Base-by-base conservation (phyloP, 129 eudicot species). In the Ambrosia trifida region DNA sequence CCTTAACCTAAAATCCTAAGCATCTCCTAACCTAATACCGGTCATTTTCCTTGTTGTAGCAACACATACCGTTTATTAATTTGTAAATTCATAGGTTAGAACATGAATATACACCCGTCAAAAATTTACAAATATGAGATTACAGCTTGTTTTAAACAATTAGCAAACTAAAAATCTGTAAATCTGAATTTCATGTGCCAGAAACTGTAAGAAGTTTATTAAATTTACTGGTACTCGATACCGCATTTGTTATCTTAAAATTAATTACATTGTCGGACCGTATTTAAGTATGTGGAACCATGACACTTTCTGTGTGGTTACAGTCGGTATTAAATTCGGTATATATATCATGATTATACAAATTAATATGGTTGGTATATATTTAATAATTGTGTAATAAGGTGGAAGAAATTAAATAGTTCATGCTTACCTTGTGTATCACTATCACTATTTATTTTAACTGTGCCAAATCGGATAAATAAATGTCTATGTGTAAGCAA, bases 311-410 rank as follows among this genome's bases (percentile, higher is more conserved):
- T 70, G 71, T 60, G 61, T 59, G 28, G 81, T 69, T 77, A 62
- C 76, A 62, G 71, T 77, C 76, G 66, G 49, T 77, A 77, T 77
- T 77, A 38, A 77, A 69, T 60, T 69, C 28, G 14, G 32, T 69
- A 63, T 77, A 69, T 69, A 63, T 77, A 69, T 77, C 65, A 69
- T 77, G 38, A 50, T 24, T 69, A 61, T 61, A 61, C 47, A 40
- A 77, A 49, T 77, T 59, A 77, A 69, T 77, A 77, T 16, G 81
- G 81, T 70, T 77, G 81, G 81, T 64, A 69, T 49, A 38, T 65
- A 69, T 49, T 50, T 65, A 69, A 28, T 69, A 77, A 77, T 70
- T 49, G 65, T 49, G 65, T 50, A 50, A 14, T 28, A 69, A 49
- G 36, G 76, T 62, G 50, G 41, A 59, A 31, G 18, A 70, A 61